Percentiles rank a stretch among this genome's conserved stretches.
phyloP scores from a whole-genome alignment of 2,329 filamentous ascomycete genomes.

The Xylaria sp. region DNA sequence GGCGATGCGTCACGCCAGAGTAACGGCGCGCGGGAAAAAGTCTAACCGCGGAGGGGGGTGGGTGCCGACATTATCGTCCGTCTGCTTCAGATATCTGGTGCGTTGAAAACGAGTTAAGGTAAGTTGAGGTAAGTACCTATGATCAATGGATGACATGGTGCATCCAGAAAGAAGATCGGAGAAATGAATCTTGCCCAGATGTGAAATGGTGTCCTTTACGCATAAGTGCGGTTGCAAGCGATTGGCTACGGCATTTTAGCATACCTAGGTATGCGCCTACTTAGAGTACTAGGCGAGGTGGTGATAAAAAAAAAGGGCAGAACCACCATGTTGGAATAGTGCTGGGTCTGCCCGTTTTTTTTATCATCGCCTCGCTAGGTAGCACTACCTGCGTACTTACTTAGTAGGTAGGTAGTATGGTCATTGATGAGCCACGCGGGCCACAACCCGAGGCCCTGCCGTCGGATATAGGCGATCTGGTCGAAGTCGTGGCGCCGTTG shows the following conservation, averaged over 20 bases:
- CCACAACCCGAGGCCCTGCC: not conserved
- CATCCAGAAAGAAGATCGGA: slow-evolving; percentile 4
- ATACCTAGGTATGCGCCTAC: not conserved
- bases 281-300: not conserved
- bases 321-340: too few relatives aligned
- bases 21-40: slow-evolving; percentile 6
- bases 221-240: slow-evolving; percentile 16
- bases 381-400: too few relatives aligned
- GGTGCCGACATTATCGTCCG: not conserved
- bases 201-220: slow-evolving; percentile 6
- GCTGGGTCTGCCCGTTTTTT: too few relatives aligned
- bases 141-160: slow-evolving; percentile 18
- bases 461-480: slow-evolving; percentile 28
- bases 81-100: not conserved
- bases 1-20: not conserved
- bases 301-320: too few relatives aligned
- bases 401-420: too few relatives aligned
- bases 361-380: too few relatives aligned
- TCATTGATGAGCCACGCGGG: too few relatives aligned
- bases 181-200: slow-evolving; percentile 7
- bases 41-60: not conserved
- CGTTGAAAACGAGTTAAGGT: not conserved
- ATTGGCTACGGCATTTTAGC: slow-evolving; percentile 9
- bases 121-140: slow-evolving; percentile 1
- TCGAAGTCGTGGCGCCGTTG: not conserved